Conservation (phyloP, 169 alveolate species). For the Eimeria mitis region DNA sequence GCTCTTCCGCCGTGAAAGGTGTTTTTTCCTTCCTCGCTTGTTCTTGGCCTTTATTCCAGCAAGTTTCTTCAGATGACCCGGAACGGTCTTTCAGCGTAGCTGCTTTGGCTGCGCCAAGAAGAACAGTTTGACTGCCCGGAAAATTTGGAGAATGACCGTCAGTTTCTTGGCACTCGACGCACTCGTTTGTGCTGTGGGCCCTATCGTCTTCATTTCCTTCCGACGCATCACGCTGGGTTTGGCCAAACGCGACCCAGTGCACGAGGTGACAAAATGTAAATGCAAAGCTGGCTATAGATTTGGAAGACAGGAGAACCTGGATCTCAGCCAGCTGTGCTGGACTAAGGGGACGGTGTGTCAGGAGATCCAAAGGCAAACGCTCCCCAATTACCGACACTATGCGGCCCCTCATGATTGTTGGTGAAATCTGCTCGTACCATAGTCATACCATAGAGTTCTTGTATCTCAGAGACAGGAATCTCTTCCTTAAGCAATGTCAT, state of each 20-base stretch:
- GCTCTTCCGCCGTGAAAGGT: not conserved
- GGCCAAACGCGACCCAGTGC: slow-evolving; percentile 70
- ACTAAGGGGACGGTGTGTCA: slow-evolving; percentile 40
- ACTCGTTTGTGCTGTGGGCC: not conserved
- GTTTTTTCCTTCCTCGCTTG: not conserved
- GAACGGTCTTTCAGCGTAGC: not conserved
- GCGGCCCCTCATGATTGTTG: slow-evolving; percentile 24
- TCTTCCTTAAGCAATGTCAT: no score
- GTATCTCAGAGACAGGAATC: not conserved
- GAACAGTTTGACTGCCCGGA: not conserved
- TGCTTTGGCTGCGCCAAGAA: not conserved
- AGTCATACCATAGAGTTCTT: not conserved
- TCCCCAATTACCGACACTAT: slow-evolving; percentile 46
- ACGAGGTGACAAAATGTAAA: slow-evolving; percentile 56
- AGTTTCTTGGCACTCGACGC: not conserved
- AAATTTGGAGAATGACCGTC: not conserved
- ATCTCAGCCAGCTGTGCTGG: slow-evolving; percentile 72
- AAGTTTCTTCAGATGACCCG: not conserved
- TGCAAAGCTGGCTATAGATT: slow-evolving; percentile 7
- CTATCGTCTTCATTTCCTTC: not conserved
- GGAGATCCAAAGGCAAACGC: slow-evolving; percentile 36
- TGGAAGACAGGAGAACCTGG: slow-evolving; percentile 37
- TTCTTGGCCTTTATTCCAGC: not conserved
- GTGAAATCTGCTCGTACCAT: slow-evolving; percentile 40
- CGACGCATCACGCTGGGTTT: slow-evolving; percentile 26